Conservation (phyloP, 331 rosid genomes). For the Quercus phellos region DNA sequence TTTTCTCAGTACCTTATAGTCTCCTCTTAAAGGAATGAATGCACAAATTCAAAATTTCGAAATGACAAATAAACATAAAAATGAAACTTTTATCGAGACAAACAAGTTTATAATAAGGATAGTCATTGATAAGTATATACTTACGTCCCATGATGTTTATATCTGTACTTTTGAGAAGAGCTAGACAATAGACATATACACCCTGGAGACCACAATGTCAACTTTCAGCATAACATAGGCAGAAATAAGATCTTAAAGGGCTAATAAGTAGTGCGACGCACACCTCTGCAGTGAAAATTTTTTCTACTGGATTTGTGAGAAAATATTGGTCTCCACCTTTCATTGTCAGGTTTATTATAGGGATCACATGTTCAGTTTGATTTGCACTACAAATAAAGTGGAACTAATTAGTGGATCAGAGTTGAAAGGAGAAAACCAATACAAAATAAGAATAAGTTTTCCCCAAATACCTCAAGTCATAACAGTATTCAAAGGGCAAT, state of each 20-base stretch:
- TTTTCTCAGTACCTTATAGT: neutral
- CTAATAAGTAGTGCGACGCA: neutral
- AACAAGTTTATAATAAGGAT: neutral
- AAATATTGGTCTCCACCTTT: conserved; percentile 54
- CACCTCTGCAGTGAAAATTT: neutral
- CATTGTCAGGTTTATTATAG: conserved; percentile 57
- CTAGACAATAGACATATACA: conserved; percentile 9
- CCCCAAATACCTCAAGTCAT: conserved; percentile 46
- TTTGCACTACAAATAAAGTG: conserved; percentile 39
- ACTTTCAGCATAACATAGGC: neutral
- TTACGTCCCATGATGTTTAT: conserved; percentile 40
- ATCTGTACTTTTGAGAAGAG: conserved; percentile 32
- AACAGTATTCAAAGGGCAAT: conserved; percentile 80
- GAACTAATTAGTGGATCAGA: conserved; percentile 18
- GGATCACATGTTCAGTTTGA: conserved; percentile 17
- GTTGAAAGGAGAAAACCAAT: neutral
- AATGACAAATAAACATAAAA: neutral
- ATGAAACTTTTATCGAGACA: neutral
- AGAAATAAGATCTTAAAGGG: neutral
- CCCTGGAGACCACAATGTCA: conserved; percentile 11
- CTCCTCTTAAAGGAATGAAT: neutral
- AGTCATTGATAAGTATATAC: neutral
- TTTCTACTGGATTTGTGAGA: conserved; percentile 29
- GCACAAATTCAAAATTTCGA: neutral
- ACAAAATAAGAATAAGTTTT: neutral